These are phyloP conservation scores for Boletus reticulatus DNA, from an alignment of 768 basidiomycete genomes.

Conservation along the genomic window DNA sequence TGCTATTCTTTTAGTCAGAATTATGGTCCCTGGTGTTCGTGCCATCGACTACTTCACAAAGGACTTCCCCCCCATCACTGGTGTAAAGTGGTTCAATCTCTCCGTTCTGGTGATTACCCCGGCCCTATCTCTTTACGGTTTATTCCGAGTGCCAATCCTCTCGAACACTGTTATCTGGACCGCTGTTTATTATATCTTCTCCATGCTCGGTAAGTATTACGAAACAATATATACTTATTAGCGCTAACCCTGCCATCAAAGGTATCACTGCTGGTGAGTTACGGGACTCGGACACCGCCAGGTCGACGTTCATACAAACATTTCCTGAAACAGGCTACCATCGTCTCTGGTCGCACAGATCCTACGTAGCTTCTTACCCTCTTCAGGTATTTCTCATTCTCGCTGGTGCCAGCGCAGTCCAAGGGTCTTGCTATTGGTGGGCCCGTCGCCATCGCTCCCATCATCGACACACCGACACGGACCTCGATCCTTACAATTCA, in stretches of 20 bases:
- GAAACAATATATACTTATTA: slow-evolving; percentile 7
- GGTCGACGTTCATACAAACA: slow-evolving; percentile 1
- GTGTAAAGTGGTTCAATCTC: slow-evolving; percentile 78
- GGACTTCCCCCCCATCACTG: slow-evolving; percentile 47
- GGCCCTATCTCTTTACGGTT: slow-evolving; percentile 65
- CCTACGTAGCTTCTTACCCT: slow-evolving; percentile 72
- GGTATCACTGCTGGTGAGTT: slow-evolving; percentile 50
- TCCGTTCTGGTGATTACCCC: slow-evolving; percentile 70
- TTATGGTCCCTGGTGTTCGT: slow-evolving; percentile 9
- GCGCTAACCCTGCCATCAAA: slow-evolving; percentile 19
- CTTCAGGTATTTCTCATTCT: slow-evolving; percentile 69
- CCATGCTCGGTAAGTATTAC: slow-evolving; percentile 67
- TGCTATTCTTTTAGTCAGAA: slow-evolving; percentile 3
- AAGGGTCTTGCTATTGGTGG: slow-evolving; percentile 91
- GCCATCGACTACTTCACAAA: slow-evolving; percentile 17
- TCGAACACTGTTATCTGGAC: slow-evolving; percentile 59
- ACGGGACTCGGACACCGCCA: background rate
- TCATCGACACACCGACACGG: slow-evolving; percentile 83
- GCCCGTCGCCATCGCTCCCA: slow-evolving; percentile 79
- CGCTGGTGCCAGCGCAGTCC: slow-evolving; percentile 79
- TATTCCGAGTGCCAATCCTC: slow-evolving; percentile 45
- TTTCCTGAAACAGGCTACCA: slow-evolving; percentile 58
- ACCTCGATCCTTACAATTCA: slow-evolving; percentile 82
- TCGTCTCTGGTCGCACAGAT: slow-evolving; percentile 82
- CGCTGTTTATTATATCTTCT: slow-evolving; percentile 74